Conservation (phyloP, 2,329 filamentous ascomycete species). For the Ceratocystis harringtonii region DNA sequence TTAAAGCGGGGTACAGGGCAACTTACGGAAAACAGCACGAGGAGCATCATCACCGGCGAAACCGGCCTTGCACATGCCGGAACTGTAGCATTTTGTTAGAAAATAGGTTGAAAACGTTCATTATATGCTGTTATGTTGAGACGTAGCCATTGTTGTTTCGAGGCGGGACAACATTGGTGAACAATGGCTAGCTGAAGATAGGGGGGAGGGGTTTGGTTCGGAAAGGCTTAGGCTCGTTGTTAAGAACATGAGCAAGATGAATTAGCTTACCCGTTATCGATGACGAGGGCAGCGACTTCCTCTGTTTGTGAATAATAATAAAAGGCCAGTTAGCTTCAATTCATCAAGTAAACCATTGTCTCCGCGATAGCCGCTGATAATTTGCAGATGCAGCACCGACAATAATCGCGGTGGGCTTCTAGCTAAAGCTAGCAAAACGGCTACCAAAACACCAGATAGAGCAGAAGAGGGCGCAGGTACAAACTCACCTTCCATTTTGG, state of each 20-base stretch:
- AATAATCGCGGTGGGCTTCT: background rate
- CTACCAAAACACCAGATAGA: conserved; percentile 10
- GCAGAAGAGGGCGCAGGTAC: conserved; percentile 21
- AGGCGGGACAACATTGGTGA: background rate
- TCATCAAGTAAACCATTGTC: background rate
- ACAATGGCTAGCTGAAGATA: conserved; percentile 14
- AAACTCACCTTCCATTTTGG: conserved; percentile 56
- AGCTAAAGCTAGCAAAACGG: conserved; percentile 8
- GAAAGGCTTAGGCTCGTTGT: conserved; percentile 19
- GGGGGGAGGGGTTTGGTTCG: conserved; percentile 13
- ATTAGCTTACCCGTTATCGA: conserved; percentile 98
- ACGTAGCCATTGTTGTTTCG: background rate
- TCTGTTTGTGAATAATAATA: conserved; percentile 39
- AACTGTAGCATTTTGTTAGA: conserved; percentile 42
- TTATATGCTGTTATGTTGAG: background rate
- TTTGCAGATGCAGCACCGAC: background rate
- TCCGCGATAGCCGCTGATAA: background rate
- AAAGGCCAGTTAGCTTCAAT: conserved; percentile 1
- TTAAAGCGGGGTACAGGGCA: conserved; percentile 46
- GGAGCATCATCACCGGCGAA: conserved; percentile 99
- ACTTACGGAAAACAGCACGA: conserved; percentile 99
- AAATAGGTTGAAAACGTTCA: conserved; percentile 1
- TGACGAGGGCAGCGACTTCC: conserved; percentile 99
- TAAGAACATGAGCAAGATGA: conserved; percentile 25
- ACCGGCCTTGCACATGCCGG: conserved; percentile 99